Evolutionary conservation across 2,329 filamentous ascomycete species (phyloP).

Genomic region (Ambrosiella cleistominuta): DNA sequence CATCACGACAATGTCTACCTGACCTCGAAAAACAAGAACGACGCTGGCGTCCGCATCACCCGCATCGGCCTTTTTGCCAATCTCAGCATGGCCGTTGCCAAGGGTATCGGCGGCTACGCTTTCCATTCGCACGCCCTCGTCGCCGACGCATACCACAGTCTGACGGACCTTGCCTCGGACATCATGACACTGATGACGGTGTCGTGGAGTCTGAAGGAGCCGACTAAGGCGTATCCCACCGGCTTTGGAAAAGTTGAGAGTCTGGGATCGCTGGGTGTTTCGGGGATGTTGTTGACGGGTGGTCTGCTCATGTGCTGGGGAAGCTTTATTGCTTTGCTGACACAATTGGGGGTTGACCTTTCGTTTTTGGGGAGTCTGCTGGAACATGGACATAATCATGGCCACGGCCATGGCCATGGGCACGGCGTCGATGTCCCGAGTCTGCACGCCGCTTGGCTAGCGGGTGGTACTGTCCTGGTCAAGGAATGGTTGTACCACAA

Average conservation of each 20-base stretch:
- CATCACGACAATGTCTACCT: conserved; percentile 86
- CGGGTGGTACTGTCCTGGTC: conserved; percentile 70
- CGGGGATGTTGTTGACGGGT: conserved; percentile 72
- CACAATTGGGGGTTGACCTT: conserved; percentile 13
- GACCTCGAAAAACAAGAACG: conserved; percentile 69
- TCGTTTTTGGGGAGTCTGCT: conserved; percentile 49
- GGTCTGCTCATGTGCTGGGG: conserved; percentile 84
- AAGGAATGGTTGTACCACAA: conserved; percentile 97
- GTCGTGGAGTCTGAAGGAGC: conserved; percentile 76
- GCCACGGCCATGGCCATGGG: conserved; percentile 46
- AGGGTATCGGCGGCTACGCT: conserved; percentile 77
- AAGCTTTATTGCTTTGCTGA: conserved; percentile 29
- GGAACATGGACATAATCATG: conserved; percentile 43
- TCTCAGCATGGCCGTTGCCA: conserved; percentile 81
- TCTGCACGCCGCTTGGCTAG: conserved; percentile 88
- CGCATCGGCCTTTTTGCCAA: conserved; percentile 56
- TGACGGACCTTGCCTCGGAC: conserved; percentile 90
- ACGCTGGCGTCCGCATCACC: conserved; percentile 44
- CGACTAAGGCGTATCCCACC: conserved; percentile 66
- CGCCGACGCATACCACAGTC: conserved; percentile 86
- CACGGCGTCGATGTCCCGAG: conserved; percentile 43
- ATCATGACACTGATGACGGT: conserved; percentile 87
- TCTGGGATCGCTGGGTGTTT: conserved; percentile 81
- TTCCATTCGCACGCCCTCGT: conserved; percentile 91
- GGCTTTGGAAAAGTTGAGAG: conserved; percentile 98